These are phyloP conservation scores for Haplosporangium sp. DNA, from an alignment of 371 early-diverging fungal species.

Conservation along the genomic window DNA sequence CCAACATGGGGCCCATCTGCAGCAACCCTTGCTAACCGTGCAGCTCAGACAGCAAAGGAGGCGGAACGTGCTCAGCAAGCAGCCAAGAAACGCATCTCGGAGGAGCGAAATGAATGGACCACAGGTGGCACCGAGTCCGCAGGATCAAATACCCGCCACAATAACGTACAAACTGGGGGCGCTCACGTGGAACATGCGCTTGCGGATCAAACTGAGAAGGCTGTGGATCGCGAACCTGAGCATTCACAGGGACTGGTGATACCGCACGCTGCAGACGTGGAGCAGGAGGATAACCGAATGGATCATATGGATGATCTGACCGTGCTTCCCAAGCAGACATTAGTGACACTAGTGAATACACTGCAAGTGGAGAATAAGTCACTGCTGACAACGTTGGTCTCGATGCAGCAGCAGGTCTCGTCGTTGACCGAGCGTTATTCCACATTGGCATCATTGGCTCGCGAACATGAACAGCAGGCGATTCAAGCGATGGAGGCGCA, in stretches of 20 bases:
- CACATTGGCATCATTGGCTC: slow-evolving; percentile 59
- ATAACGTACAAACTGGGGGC: slow-evolving; percentile 8
- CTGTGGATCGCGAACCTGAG: background rate
- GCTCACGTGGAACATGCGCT: background rate
- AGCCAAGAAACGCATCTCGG: slow-evolving; percentile 16
- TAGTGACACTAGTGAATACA: slow-evolving; percentile 58
- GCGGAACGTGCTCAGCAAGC: slow-evolving; percentile 21
- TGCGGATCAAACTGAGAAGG: slow-evolving; percentile 10
- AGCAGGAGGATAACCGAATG: slow-evolving; percentile 19
- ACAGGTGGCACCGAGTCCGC: background rate
- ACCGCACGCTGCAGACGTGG: slow-evolving; percentile 5
- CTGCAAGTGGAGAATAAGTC: slow-evolving; percentile 63
- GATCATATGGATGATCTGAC: slow-evolving; percentile 43
- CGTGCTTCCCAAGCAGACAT: slow-evolving; percentile 38
- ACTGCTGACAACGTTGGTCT: slow-evolving; percentile 58
- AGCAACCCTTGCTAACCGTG: slow-evolving; percentile 37
- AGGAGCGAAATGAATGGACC: slow-evolving; percentile 12
- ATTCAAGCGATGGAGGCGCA: slow-evolving; percentile 60
- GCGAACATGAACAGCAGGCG: slow-evolving; percentile 65
- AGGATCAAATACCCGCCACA: background rate
- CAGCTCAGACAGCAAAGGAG: slow-evolving; percentile 27
- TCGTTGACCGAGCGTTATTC: slow-evolving; percentile 61
- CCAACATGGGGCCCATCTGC: slow-evolving; percentile 52
- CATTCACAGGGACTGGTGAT: background rate
- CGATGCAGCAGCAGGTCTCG: slow-evolving; percentile 65